A percentile compares a stretch with the other conserved stretches of the same genome.
Evolutionary conservation across 192 early-diverging fungal species (phyloP).

Genomic region (Coemansia sp.): DNA sequence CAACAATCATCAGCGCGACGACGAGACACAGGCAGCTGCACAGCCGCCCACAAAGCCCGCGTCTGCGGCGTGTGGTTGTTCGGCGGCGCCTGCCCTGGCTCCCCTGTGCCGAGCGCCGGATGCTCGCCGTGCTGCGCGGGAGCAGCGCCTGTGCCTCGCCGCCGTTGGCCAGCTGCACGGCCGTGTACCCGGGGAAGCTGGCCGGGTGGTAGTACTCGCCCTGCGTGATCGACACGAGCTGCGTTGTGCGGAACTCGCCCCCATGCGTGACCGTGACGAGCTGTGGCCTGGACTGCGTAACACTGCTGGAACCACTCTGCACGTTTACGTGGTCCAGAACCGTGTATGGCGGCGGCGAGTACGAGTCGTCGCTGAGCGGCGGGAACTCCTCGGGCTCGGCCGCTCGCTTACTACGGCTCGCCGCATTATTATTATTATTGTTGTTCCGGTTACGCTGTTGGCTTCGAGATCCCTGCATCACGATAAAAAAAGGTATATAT

Average conservation of each 20-base stretch:
- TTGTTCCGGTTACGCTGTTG: neutral
- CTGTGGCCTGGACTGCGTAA: no score
- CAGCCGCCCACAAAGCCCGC: slow-evolving; percentile 9
- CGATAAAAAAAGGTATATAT: neutral
- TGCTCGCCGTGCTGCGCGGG: neutral
- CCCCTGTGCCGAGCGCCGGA: neutral
- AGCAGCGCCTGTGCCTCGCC: slow-evolving; percentile 25
- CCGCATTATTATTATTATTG: no score
- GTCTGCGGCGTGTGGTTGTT: no score
- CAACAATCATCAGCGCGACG: slow-evolving; percentile 4
- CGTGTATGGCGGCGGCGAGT: slow-evolving; percentile 10
- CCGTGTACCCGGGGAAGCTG: slow-evolving; percentile 47
- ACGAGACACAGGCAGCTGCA: slow-evolving; percentile 22
- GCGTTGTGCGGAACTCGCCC: no score
- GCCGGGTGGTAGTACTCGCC: slow-evolving; percentile 45
- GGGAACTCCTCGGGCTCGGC: slow-evolving; percentile 25
- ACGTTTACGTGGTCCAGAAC: neutral
- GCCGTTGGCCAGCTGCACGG: slow-evolving; percentile 26
- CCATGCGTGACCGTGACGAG: no score
- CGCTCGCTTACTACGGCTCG: neutral
- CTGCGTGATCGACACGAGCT: neutral
- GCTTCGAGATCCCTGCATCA: slow-evolving; percentile 8
- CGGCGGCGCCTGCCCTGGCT: no score
- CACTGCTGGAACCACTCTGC: no score
- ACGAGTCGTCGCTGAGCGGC: slow-evolving; percentile 10